Percentiles rank a stretch among this genome's conserved stretches.
Evolutionary conservation across 176 grass and related monocot genomes (phyloP).

Genomic region (Oryza punctata): DNA sequence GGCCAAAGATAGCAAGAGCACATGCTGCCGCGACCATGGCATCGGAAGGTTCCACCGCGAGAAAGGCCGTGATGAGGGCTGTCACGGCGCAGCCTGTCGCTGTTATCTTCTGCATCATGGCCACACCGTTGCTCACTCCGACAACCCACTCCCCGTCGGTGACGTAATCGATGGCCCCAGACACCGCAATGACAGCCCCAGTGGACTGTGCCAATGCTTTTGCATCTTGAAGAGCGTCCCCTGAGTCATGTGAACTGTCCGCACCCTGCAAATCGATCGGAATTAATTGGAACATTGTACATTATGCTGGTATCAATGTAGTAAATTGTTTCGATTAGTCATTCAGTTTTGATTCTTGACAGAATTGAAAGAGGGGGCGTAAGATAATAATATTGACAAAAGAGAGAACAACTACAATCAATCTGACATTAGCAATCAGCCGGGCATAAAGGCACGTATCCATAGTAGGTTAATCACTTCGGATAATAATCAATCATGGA

Average conservation of each 20-base stretch:
- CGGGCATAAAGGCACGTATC: not conserved
- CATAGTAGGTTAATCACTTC: not conserved
- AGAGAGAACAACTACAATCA: no score
- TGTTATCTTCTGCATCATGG: slow-evolving; percentile 87
- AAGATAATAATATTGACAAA: no score
- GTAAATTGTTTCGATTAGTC: not conserved
- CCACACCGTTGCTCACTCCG: slow-evolving; percentile 58
- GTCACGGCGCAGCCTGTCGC: slow-evolving; percentile 79
- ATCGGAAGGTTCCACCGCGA: slow-evolving; percentile 62
- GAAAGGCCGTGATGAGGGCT: slow-evolving; percentile 70
- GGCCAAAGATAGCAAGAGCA: slow-evolving; percentile 66
- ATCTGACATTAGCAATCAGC: not conserved
- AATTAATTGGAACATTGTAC: not conserved
- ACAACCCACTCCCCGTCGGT: slow-evolving; percentile 56
- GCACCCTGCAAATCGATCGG: slow-evolving; percentile 50
- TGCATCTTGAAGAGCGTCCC: slow-evolving; percentile 59
- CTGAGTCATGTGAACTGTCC: slow-evolving; percentile 69
- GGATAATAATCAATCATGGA: not conserved
- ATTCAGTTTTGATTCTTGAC: not conserved
- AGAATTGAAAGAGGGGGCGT: not conserved
- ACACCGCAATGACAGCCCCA: slow-evolving; percentile 60
- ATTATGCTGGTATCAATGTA: not conserved
- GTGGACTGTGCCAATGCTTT: slow-evolving; percentile 60
- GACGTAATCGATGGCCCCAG: slow-evolving; percentile 69
- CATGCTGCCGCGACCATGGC: slow-evolving; percentile 50